phyloP scores from a whole-genome alignment of 208 protist genomes.

The Kentomonas sorsogonicus region DNA sequence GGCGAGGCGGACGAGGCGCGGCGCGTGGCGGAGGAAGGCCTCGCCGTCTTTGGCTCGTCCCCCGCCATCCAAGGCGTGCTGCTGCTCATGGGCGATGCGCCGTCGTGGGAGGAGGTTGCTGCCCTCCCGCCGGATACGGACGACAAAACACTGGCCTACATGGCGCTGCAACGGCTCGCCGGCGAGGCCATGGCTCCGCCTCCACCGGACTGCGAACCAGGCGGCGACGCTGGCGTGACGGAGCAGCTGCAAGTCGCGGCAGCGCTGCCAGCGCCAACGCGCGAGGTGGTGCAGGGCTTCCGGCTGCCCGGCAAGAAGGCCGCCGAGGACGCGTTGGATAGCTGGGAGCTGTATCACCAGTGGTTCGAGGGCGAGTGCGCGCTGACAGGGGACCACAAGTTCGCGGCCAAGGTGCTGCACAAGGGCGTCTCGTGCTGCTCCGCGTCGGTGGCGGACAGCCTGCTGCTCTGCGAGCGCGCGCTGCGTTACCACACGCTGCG shows the following conservation, averaged over 20 bases:
- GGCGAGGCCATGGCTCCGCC: constrained; percentile 16
- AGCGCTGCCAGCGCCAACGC: no score
- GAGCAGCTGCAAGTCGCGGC: no score
- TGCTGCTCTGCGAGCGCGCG: constrained; percentile 56
- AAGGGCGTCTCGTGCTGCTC: constrained; percentile 66
- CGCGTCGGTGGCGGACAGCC: constrained; percentile 35
- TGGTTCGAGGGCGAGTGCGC: constrained; percentile 52
- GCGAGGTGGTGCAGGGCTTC: constrained; percentile 30
- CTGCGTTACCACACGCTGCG: constrained; percentile 61
- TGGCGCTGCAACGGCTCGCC: constrained; percentile 21
- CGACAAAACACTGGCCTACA: no score
- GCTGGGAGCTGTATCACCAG: constrained; percentile 81
- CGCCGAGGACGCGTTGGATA: constrained; percentile 37
- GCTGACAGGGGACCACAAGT: constrained; percentile 42
- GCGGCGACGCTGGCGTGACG: no score
- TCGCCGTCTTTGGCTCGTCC: constrained; percentile 6
- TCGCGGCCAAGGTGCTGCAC: constrained; percentile 72
- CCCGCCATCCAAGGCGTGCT: neutral
- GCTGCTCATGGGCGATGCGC: neutral
- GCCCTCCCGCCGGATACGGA: no score
- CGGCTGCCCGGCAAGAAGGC: constrained; percentile 59
- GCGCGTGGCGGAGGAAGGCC: constrained; percentile 30
- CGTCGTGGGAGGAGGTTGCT: neutral
- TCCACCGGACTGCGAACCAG: no score
- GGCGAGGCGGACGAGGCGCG: constrained; percentile 38